Evolutionary conservation across 108 stramenopile species (phyloP).

Genomic region (Pseudonitzschia multiseries): DNA sequence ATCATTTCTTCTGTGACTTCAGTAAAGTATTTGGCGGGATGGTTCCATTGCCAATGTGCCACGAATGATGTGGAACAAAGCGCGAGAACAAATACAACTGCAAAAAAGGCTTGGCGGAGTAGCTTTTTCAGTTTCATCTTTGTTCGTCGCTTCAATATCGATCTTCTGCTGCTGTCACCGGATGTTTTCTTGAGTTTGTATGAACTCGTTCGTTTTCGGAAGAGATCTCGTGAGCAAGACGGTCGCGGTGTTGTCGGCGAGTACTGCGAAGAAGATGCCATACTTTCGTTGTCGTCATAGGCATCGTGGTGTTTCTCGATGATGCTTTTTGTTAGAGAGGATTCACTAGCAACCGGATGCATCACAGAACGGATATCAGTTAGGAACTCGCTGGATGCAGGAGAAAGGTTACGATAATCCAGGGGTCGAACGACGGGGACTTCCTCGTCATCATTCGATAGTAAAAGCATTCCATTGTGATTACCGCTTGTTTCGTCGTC

Average conservation of each 20-base stretch:
- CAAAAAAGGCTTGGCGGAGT: neutral
- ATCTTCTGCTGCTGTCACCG: neutral
- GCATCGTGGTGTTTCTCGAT: neutral
- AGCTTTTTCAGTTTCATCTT: conserved; percentile 18
- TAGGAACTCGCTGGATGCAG: neutral
- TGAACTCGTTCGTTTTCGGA: conserved; percentile 4
- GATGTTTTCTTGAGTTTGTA: neutral
- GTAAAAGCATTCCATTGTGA: neutral
- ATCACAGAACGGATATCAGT: neutral
- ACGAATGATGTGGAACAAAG: neutral
- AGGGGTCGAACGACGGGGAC: neutral
- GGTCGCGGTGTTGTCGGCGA: neutral
- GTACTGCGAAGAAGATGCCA: neutral
- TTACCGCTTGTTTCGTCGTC: neutral
- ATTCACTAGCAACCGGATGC: neutral
- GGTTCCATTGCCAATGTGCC: conserved; percentile 22
- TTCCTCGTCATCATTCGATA: neutral
- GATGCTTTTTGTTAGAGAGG: neutral
- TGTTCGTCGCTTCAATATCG: conserved; percentile 9
- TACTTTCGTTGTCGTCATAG: neutral
- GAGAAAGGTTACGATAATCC: neutral
- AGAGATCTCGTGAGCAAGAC: neutral
- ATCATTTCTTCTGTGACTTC: neutral
- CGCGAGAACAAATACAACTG: neutral
- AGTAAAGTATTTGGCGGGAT: conserved; percentile 14